A percentile compares a stretch with the other conserved stretches of the same genome.
These are phyloP conservation scores for Scheffersomyces amazonensis DNA, from an alignment of 805 yeast species.

Conservation along the genomic window DNA sequence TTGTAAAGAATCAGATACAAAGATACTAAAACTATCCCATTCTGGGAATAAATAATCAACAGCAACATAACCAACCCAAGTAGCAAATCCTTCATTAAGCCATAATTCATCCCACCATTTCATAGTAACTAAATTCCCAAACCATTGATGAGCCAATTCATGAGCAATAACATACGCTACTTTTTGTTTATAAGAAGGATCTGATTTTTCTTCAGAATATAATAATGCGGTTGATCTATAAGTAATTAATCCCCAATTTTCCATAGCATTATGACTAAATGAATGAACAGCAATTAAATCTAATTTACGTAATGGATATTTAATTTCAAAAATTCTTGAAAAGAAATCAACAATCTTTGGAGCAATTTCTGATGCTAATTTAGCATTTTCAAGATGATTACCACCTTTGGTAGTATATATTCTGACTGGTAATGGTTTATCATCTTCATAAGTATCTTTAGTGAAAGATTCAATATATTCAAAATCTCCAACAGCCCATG, in stretches of 20 bases:
- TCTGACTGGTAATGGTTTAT: constrained; percentile 45
- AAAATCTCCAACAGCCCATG: constrained; percentile 59
- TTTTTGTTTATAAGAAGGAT: constrained; percentile 55
- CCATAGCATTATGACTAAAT: constrained; percentile 86
- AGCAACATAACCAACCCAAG: constrained; percentile 76
- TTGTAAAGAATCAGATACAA: constrained; percentile 51
- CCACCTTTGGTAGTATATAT: constrained; percentile 56
- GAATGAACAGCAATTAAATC: constrained; percentile 79
- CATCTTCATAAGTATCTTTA: constrained; percentile 29
- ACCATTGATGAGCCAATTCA: constrained; percentile 91
- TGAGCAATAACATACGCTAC: constrained; percentile 83
- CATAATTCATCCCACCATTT: constrained; percentile 92
- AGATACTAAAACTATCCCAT: constrained; percentile 70
- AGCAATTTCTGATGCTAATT: constrained; percentile 46
- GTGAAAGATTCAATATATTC: constrained; percentile 51
- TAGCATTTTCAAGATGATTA: constrained; percentile 39
- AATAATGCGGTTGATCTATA: constrained; percentile 55
- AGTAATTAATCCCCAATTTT: constrained; percentile 81
- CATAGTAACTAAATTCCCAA: constrained; percentile 87
- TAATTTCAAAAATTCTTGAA: constrained; percentile 44
- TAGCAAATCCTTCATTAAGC: constrained; percentile 89
- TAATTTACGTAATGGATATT: constrained; percentile 76
- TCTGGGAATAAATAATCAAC: constrained; percentile 71
- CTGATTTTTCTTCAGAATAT: constrained; percentile 45
- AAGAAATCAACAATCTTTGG: constrained; percentile 50